These are phyloP conservation scores for Neurospora tetrasperma DNA, from an alignment of 495 filamentous ascomycete species.

Conservation along the genomic window DNA sequence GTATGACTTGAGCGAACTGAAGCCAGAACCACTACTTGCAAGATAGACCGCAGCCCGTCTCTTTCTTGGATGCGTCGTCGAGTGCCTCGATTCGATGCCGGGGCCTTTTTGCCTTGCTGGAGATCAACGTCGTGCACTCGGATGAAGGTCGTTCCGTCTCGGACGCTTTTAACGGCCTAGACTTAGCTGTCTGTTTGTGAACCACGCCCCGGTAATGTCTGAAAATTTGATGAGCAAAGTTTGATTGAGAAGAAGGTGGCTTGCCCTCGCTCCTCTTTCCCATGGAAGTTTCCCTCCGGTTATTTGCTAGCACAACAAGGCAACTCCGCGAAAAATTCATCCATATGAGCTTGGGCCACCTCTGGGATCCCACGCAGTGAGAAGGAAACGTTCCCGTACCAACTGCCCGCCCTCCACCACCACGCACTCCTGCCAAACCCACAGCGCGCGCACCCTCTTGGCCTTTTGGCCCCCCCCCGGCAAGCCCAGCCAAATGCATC, in stretches of 20 bases:
- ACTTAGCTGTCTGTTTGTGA: not conserved
- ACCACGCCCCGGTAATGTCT: not conserved
- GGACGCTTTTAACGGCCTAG: not conserved
- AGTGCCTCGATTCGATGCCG: not conserved
- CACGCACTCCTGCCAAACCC: not conserved
- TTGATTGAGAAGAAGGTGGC: not conserved
- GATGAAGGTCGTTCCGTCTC: conserved; percentile 1
- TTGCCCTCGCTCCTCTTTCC: conserved; percentile 1
- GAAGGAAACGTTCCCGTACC: not conserved
- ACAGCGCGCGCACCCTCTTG: not conserved
- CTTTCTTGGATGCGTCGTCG: not conserved
- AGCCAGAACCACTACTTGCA: not conserved
- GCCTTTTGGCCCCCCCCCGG: not conserved
- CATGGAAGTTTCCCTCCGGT: not conserved
- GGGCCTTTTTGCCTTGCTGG: not conserved
- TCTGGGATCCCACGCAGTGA: not conserved
- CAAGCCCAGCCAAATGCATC: not conserved
- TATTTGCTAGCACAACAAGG: conserved; percentile 1
- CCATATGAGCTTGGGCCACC: not conserved
- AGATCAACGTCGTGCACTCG: not conserved
- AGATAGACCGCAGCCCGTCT: not conserved
- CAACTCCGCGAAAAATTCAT: conserved; percentile 1
- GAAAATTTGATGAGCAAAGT: conserved; percentile 1
- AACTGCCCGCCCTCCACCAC: not conserved
- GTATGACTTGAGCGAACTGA: not conserved